These are phyloP conservation scores for Smithsoniella earleae DNA, from an alignment of 163 green algal species.

Conservation along the genomic window DNA sequence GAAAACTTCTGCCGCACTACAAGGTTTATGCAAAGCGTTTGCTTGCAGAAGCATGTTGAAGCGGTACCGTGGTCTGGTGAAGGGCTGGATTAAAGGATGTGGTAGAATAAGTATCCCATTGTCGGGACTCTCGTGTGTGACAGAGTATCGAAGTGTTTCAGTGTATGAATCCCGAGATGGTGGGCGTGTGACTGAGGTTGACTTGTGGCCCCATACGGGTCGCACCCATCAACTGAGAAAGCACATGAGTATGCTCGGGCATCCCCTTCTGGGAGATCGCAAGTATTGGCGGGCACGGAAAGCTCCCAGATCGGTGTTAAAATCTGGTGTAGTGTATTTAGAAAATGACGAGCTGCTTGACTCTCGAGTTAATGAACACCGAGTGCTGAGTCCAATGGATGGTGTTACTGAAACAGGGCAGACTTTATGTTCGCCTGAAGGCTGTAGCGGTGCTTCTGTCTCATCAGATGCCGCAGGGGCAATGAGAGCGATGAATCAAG, in stretches of 20 bases:
- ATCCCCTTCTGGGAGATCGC: conserved; percentile 52
- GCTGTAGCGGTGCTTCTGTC: too few relatives aligned
- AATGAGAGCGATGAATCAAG: not conserved
- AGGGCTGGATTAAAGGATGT: conserved; percentile 33
- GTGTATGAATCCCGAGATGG: conserved; percentile 21
- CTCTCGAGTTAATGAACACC: not conserved
- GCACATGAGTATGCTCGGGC: conserved; percentile 45
- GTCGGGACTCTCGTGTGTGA: conserved; percentile 37
- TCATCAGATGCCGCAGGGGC: not conserved
- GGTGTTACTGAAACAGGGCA: not conserved
- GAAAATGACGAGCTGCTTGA: not conserved
- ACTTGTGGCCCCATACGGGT: conserved; percentile 42
- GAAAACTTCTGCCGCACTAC: conserved; percentile 49
- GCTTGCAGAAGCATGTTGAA: conserved; percentile 34
- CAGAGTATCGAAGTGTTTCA: conserved; percentile 36
- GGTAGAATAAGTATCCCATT: conserved; percentile 40
- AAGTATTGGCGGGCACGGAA: conserved; percentile 37
- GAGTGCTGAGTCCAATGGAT: not conserved
- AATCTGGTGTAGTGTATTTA: conserved; percentile 12
- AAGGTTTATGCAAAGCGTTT: conserved; percentile 41
- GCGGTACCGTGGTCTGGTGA: conserved; percentile 37
- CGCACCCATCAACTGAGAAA: conserved; percentile 47
- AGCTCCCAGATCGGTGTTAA: conserved; percentile 33
- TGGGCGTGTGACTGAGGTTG: conserved; percentile 38
- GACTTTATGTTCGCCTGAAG: too few relatives aligned